Percentiles rank a stretch among this genome's conserved stretches.
These are phyloP conservation scores for Beauveria caledonica DNA, from an alignment of 2,329 filamentous ascomycete genomes.

Conservation along the genomic window DNA sequence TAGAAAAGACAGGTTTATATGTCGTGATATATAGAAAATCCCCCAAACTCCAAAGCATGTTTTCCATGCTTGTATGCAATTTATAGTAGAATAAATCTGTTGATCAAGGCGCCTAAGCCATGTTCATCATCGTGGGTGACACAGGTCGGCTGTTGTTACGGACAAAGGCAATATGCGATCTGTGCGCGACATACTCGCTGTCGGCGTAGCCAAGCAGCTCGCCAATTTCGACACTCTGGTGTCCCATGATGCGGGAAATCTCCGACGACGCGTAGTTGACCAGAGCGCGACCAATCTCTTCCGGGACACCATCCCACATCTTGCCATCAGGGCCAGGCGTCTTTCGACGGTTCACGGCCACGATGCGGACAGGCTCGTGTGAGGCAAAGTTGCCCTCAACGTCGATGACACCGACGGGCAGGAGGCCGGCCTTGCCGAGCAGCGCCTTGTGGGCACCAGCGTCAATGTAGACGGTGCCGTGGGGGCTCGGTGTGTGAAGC, in stretches of 20 bases:
- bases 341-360: conserved; percentile 61
- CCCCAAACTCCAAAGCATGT: conserved; percentile 6
- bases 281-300: conserved; percentile 78
- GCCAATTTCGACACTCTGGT: conserved; percentile 74
- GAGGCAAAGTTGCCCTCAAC: conserved; percentile 85
- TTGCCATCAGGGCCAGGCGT: conserved; percentile 33
- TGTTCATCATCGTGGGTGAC: conserved; percentile 32
- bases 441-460: conserved; percentile 77
- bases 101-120: background rate
- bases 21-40: background rate
- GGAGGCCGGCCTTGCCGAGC: conserved; percentile 72
- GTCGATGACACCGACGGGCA: conserved; percentile 84
- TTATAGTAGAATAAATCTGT: background rate
- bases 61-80: conserved; percentile 4
- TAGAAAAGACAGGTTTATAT: background rate
- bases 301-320: conserved; percentile 42
- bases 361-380: conserved; percentile 82
- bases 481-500: conserved; percentile 80
- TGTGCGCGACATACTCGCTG: conserved; percentile 84
- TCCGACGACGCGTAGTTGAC: conserved; percentile 90
- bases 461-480: conserved; percentile 90
- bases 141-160: conserved; percentile 43
- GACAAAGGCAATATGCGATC: conserved; percentile 80
- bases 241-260: conserved; percentile 75
- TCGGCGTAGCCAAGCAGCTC: conserved; percentile 81